Conservation (phyloP, 768 basidiomycete genomes). For the Suillus ampliporus region DNA sequence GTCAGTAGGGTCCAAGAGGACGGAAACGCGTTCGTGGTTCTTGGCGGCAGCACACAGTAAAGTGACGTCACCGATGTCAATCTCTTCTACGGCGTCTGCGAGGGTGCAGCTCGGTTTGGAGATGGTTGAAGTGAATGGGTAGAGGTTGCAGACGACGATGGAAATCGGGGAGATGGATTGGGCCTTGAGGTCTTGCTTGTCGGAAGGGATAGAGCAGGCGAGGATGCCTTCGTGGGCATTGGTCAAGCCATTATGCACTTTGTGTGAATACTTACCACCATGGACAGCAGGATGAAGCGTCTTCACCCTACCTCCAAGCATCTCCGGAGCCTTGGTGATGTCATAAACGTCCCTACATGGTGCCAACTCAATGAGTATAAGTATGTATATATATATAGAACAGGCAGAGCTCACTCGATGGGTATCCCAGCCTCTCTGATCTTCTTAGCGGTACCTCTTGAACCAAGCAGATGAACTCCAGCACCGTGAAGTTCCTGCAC, state of each 20-base stretch:
- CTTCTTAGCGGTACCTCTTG: conserved; percentile 97
- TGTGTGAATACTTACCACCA: conserved; percentile 65
- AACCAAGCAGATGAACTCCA: conserved; percentile 90
- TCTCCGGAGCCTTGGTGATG: conserved; percentile 97
- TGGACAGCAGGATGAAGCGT: conserved; percentile 98
- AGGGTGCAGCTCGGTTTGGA: conserved; percentile 88
- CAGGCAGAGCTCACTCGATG: conserved; percentile 73
- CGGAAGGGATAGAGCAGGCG: conserved; percentile 88
- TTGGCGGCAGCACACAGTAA: conserved; percentile 97
- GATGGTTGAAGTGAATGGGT: conserved; percentile 94
- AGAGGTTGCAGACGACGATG: conserved; percentile 98
- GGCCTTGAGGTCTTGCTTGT: conserved; percentile 81
- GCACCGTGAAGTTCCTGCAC: conserved; percentile 81
- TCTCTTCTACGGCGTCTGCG: conserved; percentile 93
- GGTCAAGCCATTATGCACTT: conserved; percentile 20
- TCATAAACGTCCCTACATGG: conserved; percentile 95
- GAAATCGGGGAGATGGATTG: conserved; percentile 92
- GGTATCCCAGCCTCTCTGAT: conserved; percentile 92
- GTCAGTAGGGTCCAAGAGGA: conserved; percentile 88
- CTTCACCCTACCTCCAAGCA: conserved; percentile 98
- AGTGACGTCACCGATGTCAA: conserved; percentile 98
- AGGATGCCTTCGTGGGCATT: conserved; percentile 73
- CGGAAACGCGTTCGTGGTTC: conserved; percentile 92
- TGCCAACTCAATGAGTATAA: conserved; percentile 62
- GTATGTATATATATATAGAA: conserved; percentile 49